Evolutionary conservation across 2,329 filamentous ascomycete species (phyloP), one percentile per base, ranked within the genome.

Genomic region (Ploettnerulaceae sp.): DNA sequence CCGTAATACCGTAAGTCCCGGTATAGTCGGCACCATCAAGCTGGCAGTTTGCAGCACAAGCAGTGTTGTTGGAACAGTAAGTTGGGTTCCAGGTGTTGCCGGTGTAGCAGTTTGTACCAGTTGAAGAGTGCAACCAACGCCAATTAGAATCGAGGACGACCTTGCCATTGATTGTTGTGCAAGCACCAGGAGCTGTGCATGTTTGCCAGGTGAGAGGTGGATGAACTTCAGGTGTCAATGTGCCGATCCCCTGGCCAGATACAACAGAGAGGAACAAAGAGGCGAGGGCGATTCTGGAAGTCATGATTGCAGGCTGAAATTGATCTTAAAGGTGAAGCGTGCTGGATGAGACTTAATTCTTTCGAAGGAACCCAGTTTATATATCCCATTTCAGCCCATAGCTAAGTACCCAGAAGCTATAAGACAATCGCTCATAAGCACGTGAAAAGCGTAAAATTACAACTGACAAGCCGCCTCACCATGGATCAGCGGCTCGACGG

Each of bases 121-220:
- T 40, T 51, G 45, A 64, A 8, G 38, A 67, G 62, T 79, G 74
- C 40, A 77, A 62, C 76, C 76, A 79, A 44, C 76, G 70, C 75
- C 75, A 80, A 66, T 79, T 79, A 51, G 73, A 57, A 57, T 80
- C 76, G 53, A 79, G 63, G 26, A 73, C 70, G 40, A 80, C 66
- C 39, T 71, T 71, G 22, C 71, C 73, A 40, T 63, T 64, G 45
- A 71, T 65, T 15, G 66, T 69, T 2, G 69, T 70, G 62, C 76
- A 79, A 24, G 65, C 66, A 41, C 71, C 69, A 34, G 59, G 60
- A 14, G 64, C 62, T 20, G 72, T 70, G 59, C 75, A 80, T 51
- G 67, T 69, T 56, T 75, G 66, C 69, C 71, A 76, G 39, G 67
- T 72, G 59, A 80, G 64, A 44, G 69, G 58, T 46, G 75, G 76